Base-by-base conservation (phyloP, 1,284 basidiomycete genomes). In the Sporisorium iseilematis-ciliati region DNA sequence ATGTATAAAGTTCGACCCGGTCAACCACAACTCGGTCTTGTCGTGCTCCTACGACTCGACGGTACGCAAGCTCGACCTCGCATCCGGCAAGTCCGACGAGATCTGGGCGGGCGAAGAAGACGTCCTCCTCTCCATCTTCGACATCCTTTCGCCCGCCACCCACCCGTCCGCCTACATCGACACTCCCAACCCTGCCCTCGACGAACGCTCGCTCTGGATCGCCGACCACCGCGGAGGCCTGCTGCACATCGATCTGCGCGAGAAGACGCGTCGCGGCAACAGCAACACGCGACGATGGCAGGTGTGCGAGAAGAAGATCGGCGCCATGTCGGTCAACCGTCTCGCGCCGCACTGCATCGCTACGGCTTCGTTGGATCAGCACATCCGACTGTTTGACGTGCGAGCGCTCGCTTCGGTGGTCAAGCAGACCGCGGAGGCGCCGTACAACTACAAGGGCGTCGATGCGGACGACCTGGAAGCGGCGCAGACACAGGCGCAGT, bases 221-320 rank as follows among this genome's bases (percentile, higher is more conserved):
- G 81, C 78, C n/a, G 83, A 84, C 55, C 82, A 84, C 41, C 70
- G 79, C 21, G 83, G 83, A 7, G 83, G 82, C 0, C 48, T 84
- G 18, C 54, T 78, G 6, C 78, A 81, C 55, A 59, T 82, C n/a
- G 83, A 84, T 25, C n/a, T 79, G 38, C 72, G 83, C 21, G 71
- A 76, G 41, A 60, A 56, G 25, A 49, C 43, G 7, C 61, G 75
- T 4, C 35, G 65, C 4, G 65, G 71, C 8, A 57, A 63, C 53
- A 57, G 61, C 53, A 58, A 49, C 12, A 69, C 56, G 4, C 58
- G 71, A 11, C 60, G 83, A 16, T 84, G 83, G 83, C 82, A 84
- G 56, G 75, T 83, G 11, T 79, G 77, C 64, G 82, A 84, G 40
- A 84, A 84, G 59, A 84, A 81, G 73, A 81, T 84, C 61, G 83